Evolutionary conservation across 2,329 filamentous ascomycete genomes (phyloP).

Genomic region (Mycocentrospora acerina): DNA sequence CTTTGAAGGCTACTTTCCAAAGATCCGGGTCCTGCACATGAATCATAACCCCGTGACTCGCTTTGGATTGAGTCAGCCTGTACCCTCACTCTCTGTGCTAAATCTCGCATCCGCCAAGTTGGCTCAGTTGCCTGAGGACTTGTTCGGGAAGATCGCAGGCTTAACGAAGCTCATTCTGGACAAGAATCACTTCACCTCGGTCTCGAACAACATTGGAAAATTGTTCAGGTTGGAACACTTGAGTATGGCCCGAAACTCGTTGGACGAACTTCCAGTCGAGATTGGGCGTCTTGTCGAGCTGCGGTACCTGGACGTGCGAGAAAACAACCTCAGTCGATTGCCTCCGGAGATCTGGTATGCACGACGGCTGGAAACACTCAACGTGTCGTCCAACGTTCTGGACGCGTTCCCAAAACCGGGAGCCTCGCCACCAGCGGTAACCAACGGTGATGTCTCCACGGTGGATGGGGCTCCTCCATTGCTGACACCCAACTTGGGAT

Average conservation of each 20-base stretch:
- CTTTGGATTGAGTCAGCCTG: conserved; percentile 76
- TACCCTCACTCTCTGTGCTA: conserved; percentile 80
- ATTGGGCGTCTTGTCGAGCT: conserved; percentile 87
- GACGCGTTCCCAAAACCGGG: conserved; percentile 85
- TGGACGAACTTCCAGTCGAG: conserved; percentile 80
- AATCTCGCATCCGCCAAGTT: conserved; percentile 92
- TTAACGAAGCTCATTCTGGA: conserved; percentile 86
- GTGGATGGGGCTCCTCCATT: conserved; percentile 47
- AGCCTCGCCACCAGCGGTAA: conserved; percentile 62
- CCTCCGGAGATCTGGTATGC: conserved; percentile 97
- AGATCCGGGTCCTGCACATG: conserved; percentile 79
- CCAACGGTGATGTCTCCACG: conserved; percentile 34
- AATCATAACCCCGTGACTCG: conserved; percentile 96
- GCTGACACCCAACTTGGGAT: conserved; percentile 44
- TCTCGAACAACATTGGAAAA: conserved; percentile 83
- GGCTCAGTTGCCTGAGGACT: conserved; percentile 79
- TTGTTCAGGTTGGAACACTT: conserved; percentile 83
- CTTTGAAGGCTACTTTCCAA: conserved; percentile 85
- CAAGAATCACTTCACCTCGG: conserved; percentile 91
- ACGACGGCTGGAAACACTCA: conserved; percentile 83
- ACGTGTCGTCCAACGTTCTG: conserved; percentile 92
- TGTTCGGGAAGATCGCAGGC: conserved; percentile 85
- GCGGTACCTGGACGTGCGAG: conserved; percentile 80
- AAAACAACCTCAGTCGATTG: conserved; percentile 88
- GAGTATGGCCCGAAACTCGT: conserved; percentile 88